These are phyloP conservation scores for Xylaria sp. DNA, from an alignment of 2,329 filamentous ascomycete genomes.

Conservation along the genomic window DNA sequence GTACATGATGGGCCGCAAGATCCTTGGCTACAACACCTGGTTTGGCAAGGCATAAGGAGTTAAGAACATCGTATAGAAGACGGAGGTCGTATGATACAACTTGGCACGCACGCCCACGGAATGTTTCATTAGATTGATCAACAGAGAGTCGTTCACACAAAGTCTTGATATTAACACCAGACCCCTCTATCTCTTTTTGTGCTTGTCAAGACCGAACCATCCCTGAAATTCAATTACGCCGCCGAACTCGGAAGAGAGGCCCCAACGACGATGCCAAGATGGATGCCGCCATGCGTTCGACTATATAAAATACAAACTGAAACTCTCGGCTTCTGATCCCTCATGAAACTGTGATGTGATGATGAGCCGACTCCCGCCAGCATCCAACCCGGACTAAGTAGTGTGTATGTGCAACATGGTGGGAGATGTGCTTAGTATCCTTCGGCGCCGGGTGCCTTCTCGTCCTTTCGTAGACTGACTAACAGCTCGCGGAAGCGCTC, in stretches of 20 bases:
- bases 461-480: constrained; percentile 88
- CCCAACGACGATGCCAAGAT: constrained; percentile 37
- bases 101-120: constrained; percentile 24
- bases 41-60: constrained; percentile 65
- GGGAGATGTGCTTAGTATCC: constrained; percentile 61
- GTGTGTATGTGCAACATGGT: constrained; percentile 37
- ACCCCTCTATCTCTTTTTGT: constrained; percentile 25
- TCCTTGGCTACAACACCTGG: constrained; percentile 84
- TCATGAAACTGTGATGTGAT: constrained; percentile 21
- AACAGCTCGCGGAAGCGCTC: constrained; percentile 94
- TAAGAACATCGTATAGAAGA: constrained; percentile 5
- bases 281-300: constrained; percentile 33
- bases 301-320: constrained; percentile 46
- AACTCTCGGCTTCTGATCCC: constrained; percentile 17
- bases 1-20: constrained; percentile 80
- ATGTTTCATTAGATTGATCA: constrained; percentile 40
- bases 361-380: constrained; percentile 23
- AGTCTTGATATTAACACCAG: constrained; percentile 30
- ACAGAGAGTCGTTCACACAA: constrained; percentile 41
- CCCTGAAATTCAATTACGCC: constrained; percentile 45
- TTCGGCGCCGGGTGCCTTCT: constrained; percentile 79
- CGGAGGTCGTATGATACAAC: constrained; percentile 35
- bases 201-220: constrained; percentile 35
- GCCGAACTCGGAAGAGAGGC: constrained; percentile 36
- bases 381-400: constrained; percentile 22